Conservation (phyloP, 1,139 yeast species). For the Sugiyamaella neomexicana region DNA sequence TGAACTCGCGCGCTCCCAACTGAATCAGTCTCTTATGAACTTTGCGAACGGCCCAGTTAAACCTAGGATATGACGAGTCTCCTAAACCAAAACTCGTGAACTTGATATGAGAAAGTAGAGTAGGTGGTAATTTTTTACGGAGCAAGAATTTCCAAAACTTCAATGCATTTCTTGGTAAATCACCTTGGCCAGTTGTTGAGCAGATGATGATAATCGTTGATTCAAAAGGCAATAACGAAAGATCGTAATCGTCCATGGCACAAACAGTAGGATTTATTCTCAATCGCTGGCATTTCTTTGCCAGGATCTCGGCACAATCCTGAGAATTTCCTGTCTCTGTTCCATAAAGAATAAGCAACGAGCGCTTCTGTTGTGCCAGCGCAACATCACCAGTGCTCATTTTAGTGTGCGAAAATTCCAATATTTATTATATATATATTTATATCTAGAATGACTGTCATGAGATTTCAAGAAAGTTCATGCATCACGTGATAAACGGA, state of each 20-base stretch:
- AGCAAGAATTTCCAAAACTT: slow-evolving; percentile 74
- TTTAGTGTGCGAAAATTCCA: too few species aligned
- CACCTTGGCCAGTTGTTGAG: slow-evolving; percentile 97
- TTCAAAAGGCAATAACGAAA: slow-evolving; percentile 3
- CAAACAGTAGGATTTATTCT: slow-evolving; percentile 48
- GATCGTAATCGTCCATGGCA: slow-evolving; percentile 60
- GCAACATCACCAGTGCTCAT: background rate
- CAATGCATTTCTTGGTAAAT: slow-evolving; percentile 74
- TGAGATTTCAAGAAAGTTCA: too few species aligned
- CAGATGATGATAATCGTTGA: slow-evolving; percentile 59
- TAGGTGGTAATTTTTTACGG: slow-evolving; percentile 60
- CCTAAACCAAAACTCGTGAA: slow-evolving; percentile 88
- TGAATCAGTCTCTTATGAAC: slow-evolving; percentile 75
- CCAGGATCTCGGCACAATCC: slow-evolving; percentile 73
- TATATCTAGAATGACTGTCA: too few species aligned
- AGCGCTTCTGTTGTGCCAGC: background rate
- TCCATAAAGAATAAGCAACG: slow-evolving; percentile 70
- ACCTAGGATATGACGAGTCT: slow-evolving; percentile 88
- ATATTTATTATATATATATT: too few species aligned
- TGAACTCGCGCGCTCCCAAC: slow-evolving; percentile 74
- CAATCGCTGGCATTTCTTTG: slow-evolving; percentile 55
- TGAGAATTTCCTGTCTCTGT: slow-evolving; percentile 93
- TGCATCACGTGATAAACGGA: too few species aligned
- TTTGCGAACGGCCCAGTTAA: slow-evolving; percentile 79
- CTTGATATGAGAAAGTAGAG: slow-evolving; percentile 57